Evolutionary conservation across 441 rosid species (phyloP).

Genomic region (Lepidium campestre): DNA sequence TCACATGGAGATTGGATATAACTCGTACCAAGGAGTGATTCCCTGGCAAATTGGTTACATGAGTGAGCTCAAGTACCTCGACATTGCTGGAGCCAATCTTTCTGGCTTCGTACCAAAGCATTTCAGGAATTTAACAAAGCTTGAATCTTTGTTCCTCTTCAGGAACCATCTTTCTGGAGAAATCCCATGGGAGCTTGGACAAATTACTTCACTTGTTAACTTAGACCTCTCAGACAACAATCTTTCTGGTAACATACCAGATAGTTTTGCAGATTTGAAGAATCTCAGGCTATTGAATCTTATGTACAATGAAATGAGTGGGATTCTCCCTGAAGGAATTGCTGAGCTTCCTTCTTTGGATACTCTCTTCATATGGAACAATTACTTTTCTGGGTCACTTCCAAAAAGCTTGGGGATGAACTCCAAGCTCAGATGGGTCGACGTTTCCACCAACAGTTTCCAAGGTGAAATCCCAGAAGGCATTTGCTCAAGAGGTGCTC

Average conservation of each 20-base stretch:
- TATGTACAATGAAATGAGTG: slow-evolving; percentile 84
- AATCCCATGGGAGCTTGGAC: slow-evolving; percentile 67
- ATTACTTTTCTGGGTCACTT: slow-evolving; percentile 73
- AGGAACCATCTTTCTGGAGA: slow-evolving; percentile 60
- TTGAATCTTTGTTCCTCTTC: slow-evolving; percentile 76
- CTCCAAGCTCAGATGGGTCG: slow-evolving; percentile 77
- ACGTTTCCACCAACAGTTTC: slow-evolving; percentile 81
- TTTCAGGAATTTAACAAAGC: slow-evolving; percentile 75
- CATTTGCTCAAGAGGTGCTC: slow-evolving; percentile 66
- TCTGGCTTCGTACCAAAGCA: slow-evolving; percentile 63
- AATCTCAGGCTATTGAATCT: slow-evolving; percentile 68
- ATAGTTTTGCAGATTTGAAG: slow-evolving; percentile 65
- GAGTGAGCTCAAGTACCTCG: slow-evolving; percentile 76
- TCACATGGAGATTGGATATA: slow-evolving; percentile 97
- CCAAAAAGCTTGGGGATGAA: slow-evolving; percentile 68
- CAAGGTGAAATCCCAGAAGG: slow-evolving; percentile 64
- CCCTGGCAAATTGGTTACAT: slow-evolving; percentile 75
- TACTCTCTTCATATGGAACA: slow-evolving; percentile 83
- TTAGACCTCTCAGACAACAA: slow-evolving; percentile 87
- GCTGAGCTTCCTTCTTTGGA: slow-evolving; percentile 78
- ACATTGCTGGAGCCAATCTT: slow-evolving; percentile 77
- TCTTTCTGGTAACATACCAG: slow-evolving; percentile 74
- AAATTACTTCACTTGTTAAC: slow-evolving; percentile 45
- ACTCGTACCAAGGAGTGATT: slow-evolving; percentile 61
- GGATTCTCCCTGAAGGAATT: slow-evolving; percentile 65